Percentiles rank a stretch among this genome's conserved stretches.
Conservation (phyloP, 2,329 filamentous ascomycete genomes). For the Botrytis galanthina region DNA sequence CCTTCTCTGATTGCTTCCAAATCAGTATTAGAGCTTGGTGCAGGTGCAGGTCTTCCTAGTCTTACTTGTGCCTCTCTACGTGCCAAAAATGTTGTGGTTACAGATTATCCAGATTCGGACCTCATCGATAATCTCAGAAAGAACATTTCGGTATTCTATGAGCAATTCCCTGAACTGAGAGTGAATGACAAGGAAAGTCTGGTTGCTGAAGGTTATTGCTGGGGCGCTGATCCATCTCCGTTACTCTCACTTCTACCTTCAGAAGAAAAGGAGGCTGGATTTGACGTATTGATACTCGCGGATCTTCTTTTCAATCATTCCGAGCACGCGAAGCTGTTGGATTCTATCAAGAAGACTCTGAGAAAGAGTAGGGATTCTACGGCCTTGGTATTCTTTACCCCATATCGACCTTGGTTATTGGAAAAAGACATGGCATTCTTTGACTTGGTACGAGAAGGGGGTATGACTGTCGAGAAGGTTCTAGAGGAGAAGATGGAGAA, state of each 20-base stretch:
- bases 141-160: conserved; percentile 57
- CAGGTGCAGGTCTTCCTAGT: conserved; percentile 80
- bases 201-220: conserved; percentile 72
- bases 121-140: conserved; percentile 75
- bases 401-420: conserved; percentile 86
- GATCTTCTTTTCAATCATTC: conserved; percentile 90
- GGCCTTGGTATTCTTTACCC: conserved; percentile 90
- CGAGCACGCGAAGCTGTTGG: conserved; percentile 76
- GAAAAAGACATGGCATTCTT: conserved; percentile 87
- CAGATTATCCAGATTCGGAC: conserved; percentile 84
- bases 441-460: conserved; percentile 65
- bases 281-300: conserved; percentile 81
- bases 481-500: conserved; percentile 79
- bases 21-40: conserved; percentile 84
- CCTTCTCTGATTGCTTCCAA: conserved; percentile 61
- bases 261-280: conserved; percentile 43
- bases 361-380: conserved; percentile 41
- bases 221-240: conserved; percentile 65
- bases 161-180: conserved; percentile 11
- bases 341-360: conserved; percentile 68
- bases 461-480: conserved; percentile 76
- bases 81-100: conserved; percentile 71
- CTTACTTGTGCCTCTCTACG: conserved; percentile 73
- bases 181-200: conserved; percentile 40
- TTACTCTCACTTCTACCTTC: conserved; percentile 56